Evolutionary conservation across 148 eudicot genomes (phyloP).

Genomic region (Amaranthus hypochondriacus): DNA sequence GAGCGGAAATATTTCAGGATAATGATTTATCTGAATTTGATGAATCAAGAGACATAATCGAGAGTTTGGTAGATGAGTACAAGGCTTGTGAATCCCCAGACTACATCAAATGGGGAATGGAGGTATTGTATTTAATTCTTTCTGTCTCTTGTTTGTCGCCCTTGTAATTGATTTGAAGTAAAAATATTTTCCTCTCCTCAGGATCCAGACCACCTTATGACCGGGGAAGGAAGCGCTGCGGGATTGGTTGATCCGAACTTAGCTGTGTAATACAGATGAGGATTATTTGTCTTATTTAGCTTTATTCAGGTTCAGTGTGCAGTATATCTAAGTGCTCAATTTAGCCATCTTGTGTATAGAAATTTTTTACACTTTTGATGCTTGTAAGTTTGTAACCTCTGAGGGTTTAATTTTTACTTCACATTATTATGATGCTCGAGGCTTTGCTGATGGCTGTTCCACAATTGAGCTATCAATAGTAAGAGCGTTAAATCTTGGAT

Average conservation of each 20-base stretch:
- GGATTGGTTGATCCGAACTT: slow-evolving; percentile 72
- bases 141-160: slow-evolving; percentile 5
- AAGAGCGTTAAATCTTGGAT: no score
- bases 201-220: slow-evolving; percentile 71
- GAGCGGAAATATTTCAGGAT: slow-evolving; percentile 49
- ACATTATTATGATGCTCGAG: background rate
- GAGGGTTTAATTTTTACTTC: background rate
- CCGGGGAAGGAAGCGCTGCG: slow-evolving; percentile 71
- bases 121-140: slow-evolving; percentile 38
- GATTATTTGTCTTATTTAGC: background rate
- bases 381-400: background rate
- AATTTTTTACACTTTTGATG: slow-evolving; percentile 5
- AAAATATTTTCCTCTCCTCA: slow-evolving; percentile 23
- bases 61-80: slow-evolving; percentile 93
- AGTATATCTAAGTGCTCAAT: background rate
- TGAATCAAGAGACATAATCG: slow-evolving; percentile 91
- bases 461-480: background rate
- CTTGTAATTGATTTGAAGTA: background rate
- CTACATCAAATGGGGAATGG: slow-evolving; percentile 99
- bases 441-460: background rate
- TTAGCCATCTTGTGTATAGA: slow-evolving; percentile 9
- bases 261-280: slow-evolving; percentile 29
- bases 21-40: slow-evolving; percentile 99
- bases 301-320: slow-evolving; percentile 3
- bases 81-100: slow-evolving; percentile 99